Evolutionary conservation across 768 basidiomycete species (phyloP), one percentile per base, ranked within the genome.

Genomic region (Lactifluus piperatus): DNA sequence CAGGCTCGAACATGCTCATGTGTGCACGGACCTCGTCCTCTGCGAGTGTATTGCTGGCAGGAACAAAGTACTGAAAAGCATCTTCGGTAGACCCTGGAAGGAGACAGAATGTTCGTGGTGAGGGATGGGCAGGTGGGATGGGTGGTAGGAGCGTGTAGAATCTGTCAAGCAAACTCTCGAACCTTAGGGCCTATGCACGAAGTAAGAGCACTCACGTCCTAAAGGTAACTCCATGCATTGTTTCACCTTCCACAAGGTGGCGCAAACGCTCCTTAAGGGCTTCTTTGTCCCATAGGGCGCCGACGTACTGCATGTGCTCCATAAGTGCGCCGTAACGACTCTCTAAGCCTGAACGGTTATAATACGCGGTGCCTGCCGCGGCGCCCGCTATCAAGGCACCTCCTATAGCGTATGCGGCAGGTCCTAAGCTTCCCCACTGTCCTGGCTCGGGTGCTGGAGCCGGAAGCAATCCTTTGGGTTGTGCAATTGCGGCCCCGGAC

Each of bases 231-330:
- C 86, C 84, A 62, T 81, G 74, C 47, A 79, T 71, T 51, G 80
- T 73, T 56, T 88, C 82, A 45, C 84, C 75, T 50, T 77, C 75
- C 45, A 87, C 71, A 51, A 97, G 71, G 29, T 74, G 74, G 27
- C 85, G 81, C 53, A 95, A 66, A 22, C 94, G 78, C 57, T 68
- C 72, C 39, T 76, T 76, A 71, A 94, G 74, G 10, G 73, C 75
- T 22, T 77, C 76, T 64, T 85, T 82, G 65, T 94, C 85, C 94
- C 93, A 95, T 30, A 97, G 72, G 64, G 78, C 88, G 44, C 88
- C 82, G 9, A 94, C 85, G 70, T 87, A 97, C 67, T 86, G 88
- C 83, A 97, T 81, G 70, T 97, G 94, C 65, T 94, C 93, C 30
- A 79, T 83, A 2, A 84, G 85, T 84, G 85, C 93, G 11, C 76